Base-by-base conservation (phyloP, 140 eudicot species). In the Senecio squalidus region DNA sequence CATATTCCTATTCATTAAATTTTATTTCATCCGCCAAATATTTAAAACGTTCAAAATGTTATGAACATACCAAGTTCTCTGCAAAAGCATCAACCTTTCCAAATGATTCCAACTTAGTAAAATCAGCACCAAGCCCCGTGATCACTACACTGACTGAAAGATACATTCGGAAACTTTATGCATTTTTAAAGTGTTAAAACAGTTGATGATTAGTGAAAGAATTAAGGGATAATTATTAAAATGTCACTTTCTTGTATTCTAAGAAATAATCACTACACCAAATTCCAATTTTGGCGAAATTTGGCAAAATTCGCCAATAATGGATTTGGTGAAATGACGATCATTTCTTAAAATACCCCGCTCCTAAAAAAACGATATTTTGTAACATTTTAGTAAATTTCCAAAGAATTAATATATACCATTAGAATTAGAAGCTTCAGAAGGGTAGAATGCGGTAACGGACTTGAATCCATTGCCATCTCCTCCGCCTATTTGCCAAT, bases 11-110 rank as follows among this genome's bases (percentile, higher is more conserved):
- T 26, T 3, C 10, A 9, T 25, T 40, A 2, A 2, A 18, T 24
- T 22, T 9, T 29, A 25, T 23, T 48, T 27, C 29, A 6, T 47
- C 39, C 27, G 30, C 39, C 5, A 4, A 30, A 22, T 15, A 36
- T 6, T 3, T 53, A n/a, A 2, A 60, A 33, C 15, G 1, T 30
- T 9, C 1, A 39, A 11, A 30, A 33, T 36, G n/a, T 68, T 68
- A 21, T 18, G 25, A 52, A 43, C 83, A 11, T 68, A 92, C 99
- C 82, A 93, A 65, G 67, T 60, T 93, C 70, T 93, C 96, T 4
- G 96, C 96, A 64, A 93, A 93, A 48, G 79, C 84, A 74, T 88
- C 99, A 11, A 93, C 99, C 72, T 93, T 93, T 43, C 99, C 99
- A 66, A 93, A 93, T 68, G 99, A 93, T 72, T 88, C 99, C 81